Base-by-base conservation (phyloP, 2,329 filamentous ascomycete species). In the Diaporthe amygdali region DNA sequence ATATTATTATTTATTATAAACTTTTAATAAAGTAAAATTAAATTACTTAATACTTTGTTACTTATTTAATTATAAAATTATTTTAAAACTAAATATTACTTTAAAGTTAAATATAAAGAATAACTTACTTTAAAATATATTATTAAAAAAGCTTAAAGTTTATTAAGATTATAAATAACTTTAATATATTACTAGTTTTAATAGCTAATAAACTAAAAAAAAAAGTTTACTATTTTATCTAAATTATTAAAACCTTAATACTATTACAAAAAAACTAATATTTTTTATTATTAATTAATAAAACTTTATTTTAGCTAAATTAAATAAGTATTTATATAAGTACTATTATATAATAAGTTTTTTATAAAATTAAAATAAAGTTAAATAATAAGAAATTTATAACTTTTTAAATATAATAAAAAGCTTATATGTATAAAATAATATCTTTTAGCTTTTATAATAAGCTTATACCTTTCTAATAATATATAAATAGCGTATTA, bases 341-440 rank as follows among this genome's bases (percentile, higher is more conserved):
- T n/a, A n/a, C n/a, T n/a, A n/a, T n/a, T n/a, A n/a, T n/a, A n/a
- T n/a, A n/a, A n/a, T 15, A 70, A 55, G 72, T 17, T 37, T 76
- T 71, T 73, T 72, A 75, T 59, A 71, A 69, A 17, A 74, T 76
- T 56, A 64, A 49, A 59, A 75, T 80, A 41, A 68, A 55, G 27
- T 49, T 76, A 75, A 69, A 67, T n/a, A 64, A 81, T 37, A 63
- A 80, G 74, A 80, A 73, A 71, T 81, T 80, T 63, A 82, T 66
- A 9, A 72, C 66, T 15, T 81, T 81, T 72, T 63, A 71, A 27
- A 78, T 37, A 15, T 52, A 61, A 37, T 79, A 75, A 59, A 70
- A 74, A 4, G 61, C 75, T 34, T 82, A 73, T 70, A 71, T 80
- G 51, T 81, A 79, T 66, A 51, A 76, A 37, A 66, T 81, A 25